Conservation (phyloP, 208 protist genomes). For the Trypanosoma grayi region DNA sequence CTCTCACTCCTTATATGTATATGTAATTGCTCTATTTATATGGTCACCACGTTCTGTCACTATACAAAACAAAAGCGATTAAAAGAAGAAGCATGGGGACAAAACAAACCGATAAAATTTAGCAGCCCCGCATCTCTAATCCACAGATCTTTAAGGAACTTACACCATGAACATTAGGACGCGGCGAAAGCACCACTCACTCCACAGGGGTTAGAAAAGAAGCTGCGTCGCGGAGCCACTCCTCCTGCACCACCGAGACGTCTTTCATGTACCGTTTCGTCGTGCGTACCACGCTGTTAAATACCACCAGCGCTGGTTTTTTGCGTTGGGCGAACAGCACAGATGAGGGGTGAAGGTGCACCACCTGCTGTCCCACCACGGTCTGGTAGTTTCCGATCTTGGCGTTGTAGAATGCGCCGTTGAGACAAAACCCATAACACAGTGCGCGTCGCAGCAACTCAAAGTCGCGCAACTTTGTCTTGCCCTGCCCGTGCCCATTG, state of each 20-base stretch:
- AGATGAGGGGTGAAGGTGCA: slow-evolving; percentile 87
- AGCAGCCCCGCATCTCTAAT: no score
- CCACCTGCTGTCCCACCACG: slow-evolving; percentile 69
- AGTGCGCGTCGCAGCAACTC: slow-evolving; percentile 78
- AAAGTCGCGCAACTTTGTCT: slow-evolving; percentile 44
- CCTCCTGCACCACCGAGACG: slow-evolving; percentile 83
- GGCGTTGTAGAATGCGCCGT: slow-evolving; percentile 88
- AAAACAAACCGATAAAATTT: no score
- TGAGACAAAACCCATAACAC: slow-evolving; percentile 86
- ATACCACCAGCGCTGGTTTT: slow-evolving; percentile 83
- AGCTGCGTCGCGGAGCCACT: slow-evolving; percentile 83
- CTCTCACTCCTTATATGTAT: not conserved
- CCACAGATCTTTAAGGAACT: no score
- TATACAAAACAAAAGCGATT: no score
- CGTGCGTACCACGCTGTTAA: slow-evolving; percentile 86
- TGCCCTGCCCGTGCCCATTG: slow-evolving; percentile 10
- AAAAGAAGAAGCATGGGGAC: no score
- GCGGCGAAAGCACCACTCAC: slow-evolving; percentile 15
- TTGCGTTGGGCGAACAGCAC: slow-evolving; percentile 80
- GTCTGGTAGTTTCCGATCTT: slow-evolving; percentile 85
- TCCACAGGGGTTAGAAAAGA: slow-evolving; percentile 45
- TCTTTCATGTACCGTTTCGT: slow-evolving; percentile 92
- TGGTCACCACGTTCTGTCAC: no score
- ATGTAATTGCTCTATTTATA: not conserved
- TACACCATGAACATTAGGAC: no score